Percentiles rank a stretch among this genome's conserved stretches.
Evolutionary conservation across 768 basidiomycete genomes (phyloP).

Genomic region (Piloderma croceum): DNA sequence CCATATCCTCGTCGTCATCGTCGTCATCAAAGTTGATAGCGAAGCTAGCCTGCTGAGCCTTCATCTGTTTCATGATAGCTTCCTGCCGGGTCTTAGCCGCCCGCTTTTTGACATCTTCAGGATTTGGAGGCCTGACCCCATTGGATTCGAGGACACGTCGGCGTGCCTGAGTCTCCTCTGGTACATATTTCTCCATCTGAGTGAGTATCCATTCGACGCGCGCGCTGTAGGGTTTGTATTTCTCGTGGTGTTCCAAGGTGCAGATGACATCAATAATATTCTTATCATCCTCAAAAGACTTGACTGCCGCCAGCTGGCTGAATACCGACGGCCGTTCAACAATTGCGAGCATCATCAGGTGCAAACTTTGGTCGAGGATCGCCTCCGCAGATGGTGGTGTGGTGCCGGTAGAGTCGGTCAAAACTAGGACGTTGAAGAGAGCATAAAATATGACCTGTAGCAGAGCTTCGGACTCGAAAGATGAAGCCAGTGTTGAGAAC

Average conservation of each 20-base stretch:
- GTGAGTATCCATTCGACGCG: constrained; percentile 74
- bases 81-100: constrained; percentile 90
- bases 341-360: constrained; percentile 80
- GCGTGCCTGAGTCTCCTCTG: constrained; percentile 48
- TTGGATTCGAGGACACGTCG: constrained; percentile 38
- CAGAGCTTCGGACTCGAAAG: constrained; percentile 66
- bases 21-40: constrained; percentile 72
- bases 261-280: constrained; percentile 71
- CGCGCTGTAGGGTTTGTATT: constrained; percentile 64
- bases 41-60: constrained; percentile 84
- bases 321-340: constrained; percentile 66
- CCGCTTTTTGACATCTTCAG: constrained; percentile 69
- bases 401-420: constrained; percentile 54
- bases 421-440: constrained; percentile 64
- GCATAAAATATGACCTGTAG: constrained; percentile 82
- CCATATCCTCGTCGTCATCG: constrained; percentile 56
- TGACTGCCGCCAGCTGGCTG: constrained; percentile 48
- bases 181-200: constrained; percentile 49
- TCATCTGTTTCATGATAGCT: constrained; percentile 94
- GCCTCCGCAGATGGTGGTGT: constrained; percentile 80
- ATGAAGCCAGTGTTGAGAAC: constrained; percentile 56
- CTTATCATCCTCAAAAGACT: constrained; percentile 52
- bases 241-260: constrained; percentile 69
- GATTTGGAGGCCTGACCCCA: constrained; percentile 34
- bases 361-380: constrained; percentile 82